Percentiles rank a stretch among this genome's conserved stretches.
Conservation (phyloP, 2,329 filamentous ascomycete genomes). For the Aspergillus neoniger region DNA sequence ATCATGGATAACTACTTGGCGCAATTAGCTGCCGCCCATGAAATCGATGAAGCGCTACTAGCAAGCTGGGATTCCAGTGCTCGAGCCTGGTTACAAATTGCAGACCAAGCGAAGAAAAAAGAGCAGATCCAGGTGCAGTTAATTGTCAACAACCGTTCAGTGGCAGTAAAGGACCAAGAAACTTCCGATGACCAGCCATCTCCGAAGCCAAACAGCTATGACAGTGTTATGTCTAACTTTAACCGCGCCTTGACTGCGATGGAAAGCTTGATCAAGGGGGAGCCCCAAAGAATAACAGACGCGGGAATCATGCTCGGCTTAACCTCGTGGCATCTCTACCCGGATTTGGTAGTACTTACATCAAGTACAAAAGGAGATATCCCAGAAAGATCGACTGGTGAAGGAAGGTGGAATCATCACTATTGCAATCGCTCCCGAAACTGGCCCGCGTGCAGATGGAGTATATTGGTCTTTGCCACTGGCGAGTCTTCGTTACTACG, state of each 20-base stretch:
- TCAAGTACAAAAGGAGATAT: neutral
- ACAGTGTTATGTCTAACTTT: slow-evolving; percentile 10
- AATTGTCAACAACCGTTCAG: slow-evolving; percentile 12
- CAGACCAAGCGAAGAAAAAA: slow-evolving; percentile 6
- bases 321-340: slow-evolving; percentile 15
- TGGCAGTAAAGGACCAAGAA: slow-evolving; percentile 9
- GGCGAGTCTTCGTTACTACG: slow-evolving; percentile 14
- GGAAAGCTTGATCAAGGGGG: slow-evolving; percentile 6
- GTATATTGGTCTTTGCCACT: slow-evolving; percentile 17
- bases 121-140: slow-evolving; percentile 10
- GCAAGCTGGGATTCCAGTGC: slow-evolving; percentile 14
- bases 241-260: slow-evolving; percentile 5
- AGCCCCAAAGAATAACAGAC: slow-evolving; percentile 8
- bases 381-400: slow-evolving; percentile 3
- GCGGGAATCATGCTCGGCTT: slow-evolving; percentile 9
- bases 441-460: slow-evolving; percentile 8
- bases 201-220: neutral
- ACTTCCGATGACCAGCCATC: neutral
- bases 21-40: slow-evolving; percentile 5
- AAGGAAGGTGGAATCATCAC: slow-evolving; percentile 6
- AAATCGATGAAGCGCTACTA: slow-evolving; percentile 1
- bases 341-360: slow-evolving; percentile 8
- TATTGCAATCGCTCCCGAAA: slow-evolving; percentile 5
- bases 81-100: slow-evolving; percentile 10
- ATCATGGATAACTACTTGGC: neutral